Evolutionary conservation across 169 alveolate species (phyloP), one percentile per base, ranked within the genome.

Genomic region (Cyclospora cayetanensis): DNA sequence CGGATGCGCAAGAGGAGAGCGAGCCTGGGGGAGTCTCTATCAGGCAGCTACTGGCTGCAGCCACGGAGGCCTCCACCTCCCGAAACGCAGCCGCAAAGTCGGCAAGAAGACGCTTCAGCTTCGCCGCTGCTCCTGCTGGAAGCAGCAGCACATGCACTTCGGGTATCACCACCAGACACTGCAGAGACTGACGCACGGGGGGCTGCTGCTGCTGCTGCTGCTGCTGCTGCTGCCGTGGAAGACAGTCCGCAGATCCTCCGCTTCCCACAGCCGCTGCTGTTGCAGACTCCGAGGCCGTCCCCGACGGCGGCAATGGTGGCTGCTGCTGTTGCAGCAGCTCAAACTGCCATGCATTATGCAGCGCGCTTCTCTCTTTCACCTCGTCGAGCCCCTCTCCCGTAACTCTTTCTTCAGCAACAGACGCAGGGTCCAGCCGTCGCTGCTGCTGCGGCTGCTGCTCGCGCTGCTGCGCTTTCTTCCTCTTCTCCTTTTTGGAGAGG

Each of bases 391-490:
- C 63, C n/a, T 42, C 85, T 5, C 25, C 7, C 35, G 35, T 7
- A 18, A 60, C 35, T 12, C n/a, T 20, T 18, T 2, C n/a, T 1
- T 60, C 72, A 18, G 2, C 20, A 18, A n/a, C 2, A 1, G 20
- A 25, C 2, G 5, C 35, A 41, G 4, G 60, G 29, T 9, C n/a
- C 55, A 37, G 35, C 22, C 53, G 34, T 55, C 25, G 31, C 31
- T 74, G 85, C 63, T 74, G 85, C 65, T 74, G 85, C 63, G 37
- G 85, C 84, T 41, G 84, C 85, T 74, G 85, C 85, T 39, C 37
- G 53, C 39, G 60, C 37, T 37, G 85, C 63, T 37, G 85, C 34
- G 22, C 65, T 39, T 39, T 34, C 65, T 74, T 55, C 85, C 42
- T 55, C 85, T 74, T 55, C 65, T n/a, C 12, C 12, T 15, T 35